phyloP scores from a whole-genome alignment of 164 flowering plant genomes.

The Protea cynaroides region DNA sequence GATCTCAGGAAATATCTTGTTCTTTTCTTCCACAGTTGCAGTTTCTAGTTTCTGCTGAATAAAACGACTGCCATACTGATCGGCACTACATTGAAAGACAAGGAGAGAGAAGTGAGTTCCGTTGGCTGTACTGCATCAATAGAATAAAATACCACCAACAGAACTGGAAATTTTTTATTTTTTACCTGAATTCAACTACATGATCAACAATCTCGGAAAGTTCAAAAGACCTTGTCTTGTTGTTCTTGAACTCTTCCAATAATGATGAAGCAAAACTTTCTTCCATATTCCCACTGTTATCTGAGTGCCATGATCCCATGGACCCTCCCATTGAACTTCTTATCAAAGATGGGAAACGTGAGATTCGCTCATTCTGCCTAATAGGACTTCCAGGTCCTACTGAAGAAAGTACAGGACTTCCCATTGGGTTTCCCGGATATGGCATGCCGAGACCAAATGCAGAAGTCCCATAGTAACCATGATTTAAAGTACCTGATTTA shows the following conservation, averaged over 20 bases:
- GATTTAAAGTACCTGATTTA: constrained; percentile 37
- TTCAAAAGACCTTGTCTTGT: constrained; percentile 64
- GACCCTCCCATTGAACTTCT: constrained; percentile 38
- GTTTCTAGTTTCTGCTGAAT: constrained; percentile 45
- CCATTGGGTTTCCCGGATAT: constrained; percentile 32
- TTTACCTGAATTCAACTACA: constrained; percentile 94
- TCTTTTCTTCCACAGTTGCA: constrained; percentile 33
- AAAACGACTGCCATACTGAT: constrained; percentile 84
- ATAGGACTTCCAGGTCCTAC: constrained; percentile 32
- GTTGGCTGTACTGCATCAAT: neutral
- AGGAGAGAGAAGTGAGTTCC: constrained; percentile 5
- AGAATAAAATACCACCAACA: constrained; percentile 7
- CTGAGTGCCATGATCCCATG: constrained; percentile 38
- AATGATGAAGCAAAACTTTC: constrained; percentile 42
- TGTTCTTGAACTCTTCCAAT: constrained; percentile 75
- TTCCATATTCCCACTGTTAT: constrained; percentile 32
- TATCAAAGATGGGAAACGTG: constrained; percentile 35
- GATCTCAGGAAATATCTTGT: constrained; percentile 31
- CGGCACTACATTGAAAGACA: constrained; percentile 44
- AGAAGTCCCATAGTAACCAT: constrained; percentile 36
- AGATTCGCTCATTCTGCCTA: constrained; percentile 34
- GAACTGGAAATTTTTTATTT: no score
- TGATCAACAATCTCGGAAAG: constrained; percentile 72
- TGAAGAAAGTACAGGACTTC: constrained; percentile 28
- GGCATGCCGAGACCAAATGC: constrained; percentile 43